Evolutionary conservation across 768 basidiomycete species (phyloP), one percentile per base, ranked within the genome.

Genomic region (Artomyces pyxidatus): DNA sequence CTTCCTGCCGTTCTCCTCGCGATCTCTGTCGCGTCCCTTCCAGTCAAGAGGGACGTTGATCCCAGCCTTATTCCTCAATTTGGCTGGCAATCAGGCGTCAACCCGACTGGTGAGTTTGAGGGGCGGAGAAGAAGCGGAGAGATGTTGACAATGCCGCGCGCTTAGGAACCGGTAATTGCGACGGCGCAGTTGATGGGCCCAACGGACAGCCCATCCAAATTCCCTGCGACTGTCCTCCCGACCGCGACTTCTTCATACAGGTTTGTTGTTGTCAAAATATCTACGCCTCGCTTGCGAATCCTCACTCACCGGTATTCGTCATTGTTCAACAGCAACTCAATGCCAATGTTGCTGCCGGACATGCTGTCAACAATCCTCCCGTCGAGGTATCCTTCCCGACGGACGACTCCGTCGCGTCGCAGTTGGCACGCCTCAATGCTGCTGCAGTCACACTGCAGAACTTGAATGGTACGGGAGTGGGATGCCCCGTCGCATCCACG

Each of bases 371-470:
- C 25, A 44, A 44, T 21, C 42, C 42, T 14, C 16, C 42, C 1
- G 42, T 44, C 22, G 12, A 10, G 22, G 16, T 75, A 17, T 58
- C 63, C 42, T 76, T 75, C 66, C 75, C 74, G 17, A 68, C 61
- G 0, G 73, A 74, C 49, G 61, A 62, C 51, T 68, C 64, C 37
- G 61, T 56, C 26, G 63, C 60, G 1, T 68, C 68, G 23, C 69
- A 73, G 59, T 58, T 51, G 38, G 68, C 68, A 35, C 65, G 70
- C 37, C 67, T 87, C 48, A 69, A 75, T 47, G 74, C 81, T 28
- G 70, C 78, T 3, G 57, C 78, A 6, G 73, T 83, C 25, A 83
- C 84, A 0, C 68, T 87, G 17, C 85, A 87, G 68, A 87, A 86
- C 63, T 60, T 86, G 38, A 68, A 73, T 42, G 84, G 83, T 2